Conservation (phyloP, 345 rosid genomes). For the Heritiera fomes region DNA sequence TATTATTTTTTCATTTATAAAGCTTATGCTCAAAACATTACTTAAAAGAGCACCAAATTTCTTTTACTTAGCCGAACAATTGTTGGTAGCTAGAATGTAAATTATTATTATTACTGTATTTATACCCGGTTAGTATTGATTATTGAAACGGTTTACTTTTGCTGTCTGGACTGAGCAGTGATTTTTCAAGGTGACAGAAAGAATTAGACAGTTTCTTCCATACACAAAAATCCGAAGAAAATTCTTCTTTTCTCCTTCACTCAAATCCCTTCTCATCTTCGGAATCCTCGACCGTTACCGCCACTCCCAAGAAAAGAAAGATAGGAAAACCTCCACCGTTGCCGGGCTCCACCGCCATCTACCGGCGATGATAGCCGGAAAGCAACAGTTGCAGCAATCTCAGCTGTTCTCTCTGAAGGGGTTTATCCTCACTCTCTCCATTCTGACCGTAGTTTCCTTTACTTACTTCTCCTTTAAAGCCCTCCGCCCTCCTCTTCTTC, state of each 20-base stretch:
- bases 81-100: no score
- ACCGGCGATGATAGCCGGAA: slow-evolving; percentile 56
- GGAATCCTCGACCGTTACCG: not conserved
- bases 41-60: no score
- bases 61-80: no score
- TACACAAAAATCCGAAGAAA: not conserved
- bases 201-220: no score
- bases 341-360: not conserved
- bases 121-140: no score
- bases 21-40: no score
- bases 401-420: slow-evolving; percentile 60
- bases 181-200: no score
- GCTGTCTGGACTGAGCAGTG: no score
- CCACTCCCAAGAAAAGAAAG: not conserved
- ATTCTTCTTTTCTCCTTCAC: no score
- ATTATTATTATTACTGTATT: no score
- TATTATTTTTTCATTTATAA: no score
- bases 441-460: slow-evolving; percentile 65
- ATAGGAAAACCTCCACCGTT: not conserved
- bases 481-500: slow-evolving; percentile 31
- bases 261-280: not conserved
- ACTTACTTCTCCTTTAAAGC: slow-evolving; percentile 66
- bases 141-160: no score
- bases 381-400: slow-evolving; percentile 36
- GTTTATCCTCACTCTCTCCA: slow-evolving; percentile 63